Evolutionary conservation across 176 grass and related monocot genomes (phyloP).

Genomic region (Hyparrhenia diplandra): DNA sequence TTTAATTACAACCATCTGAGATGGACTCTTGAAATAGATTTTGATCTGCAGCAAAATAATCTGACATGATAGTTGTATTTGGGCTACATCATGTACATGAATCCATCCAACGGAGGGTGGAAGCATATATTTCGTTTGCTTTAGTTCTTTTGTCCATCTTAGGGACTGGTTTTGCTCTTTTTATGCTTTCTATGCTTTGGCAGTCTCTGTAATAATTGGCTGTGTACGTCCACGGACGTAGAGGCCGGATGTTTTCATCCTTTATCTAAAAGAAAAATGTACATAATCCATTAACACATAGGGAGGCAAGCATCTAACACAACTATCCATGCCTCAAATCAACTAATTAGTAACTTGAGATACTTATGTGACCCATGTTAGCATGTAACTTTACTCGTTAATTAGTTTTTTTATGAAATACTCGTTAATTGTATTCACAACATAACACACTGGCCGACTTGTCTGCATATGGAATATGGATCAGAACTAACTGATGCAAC

Average conservation of each 20-base stretch:
- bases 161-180: too few relatives aligned
- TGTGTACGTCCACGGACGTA: too few relatives aligned
- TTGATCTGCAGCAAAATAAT: background rate
- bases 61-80: background rate
- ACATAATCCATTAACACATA: background rate
- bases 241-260: too few relatives aligned
- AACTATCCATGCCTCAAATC: background rate
- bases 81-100: background rate
- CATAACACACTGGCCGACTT: background rate
- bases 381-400: background rate
- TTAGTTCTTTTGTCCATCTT: too few relatives aligned
- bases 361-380: background rate
- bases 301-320: background rate
- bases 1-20: background rate
- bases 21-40: background rate
- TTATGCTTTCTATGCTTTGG: too few relatives aligned
- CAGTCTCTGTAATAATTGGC: too few relatives aligned
- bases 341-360: background rate
- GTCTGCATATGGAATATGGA: background rate
- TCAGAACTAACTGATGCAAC: background rate
- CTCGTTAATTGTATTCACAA: too few relatives aligned
- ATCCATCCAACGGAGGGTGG: too few relatives aligned
- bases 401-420: too few relatives aligned
- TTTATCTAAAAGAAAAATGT: too few relatives aligned
- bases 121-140: too few relatives aligned